Conservation (phyloP, 2,329 filamentous ascomycete genomes). For the Pseudonectria foliicola region DNA sequence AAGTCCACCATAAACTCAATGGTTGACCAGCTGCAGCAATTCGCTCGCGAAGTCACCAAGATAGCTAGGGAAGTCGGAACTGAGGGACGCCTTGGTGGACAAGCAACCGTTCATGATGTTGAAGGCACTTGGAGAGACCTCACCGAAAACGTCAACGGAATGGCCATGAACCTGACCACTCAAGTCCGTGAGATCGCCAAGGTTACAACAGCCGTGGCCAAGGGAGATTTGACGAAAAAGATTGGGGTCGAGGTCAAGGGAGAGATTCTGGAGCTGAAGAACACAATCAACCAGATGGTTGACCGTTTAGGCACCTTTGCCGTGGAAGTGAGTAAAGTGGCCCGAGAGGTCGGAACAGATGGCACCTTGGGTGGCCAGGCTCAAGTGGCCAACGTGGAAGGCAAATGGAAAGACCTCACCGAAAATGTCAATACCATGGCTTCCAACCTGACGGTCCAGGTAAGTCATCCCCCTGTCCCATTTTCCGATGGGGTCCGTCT, state of each 20-base stretch:
- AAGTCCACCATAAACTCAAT: conserved; percentile 99
- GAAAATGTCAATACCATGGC: conserved; percentile 80
- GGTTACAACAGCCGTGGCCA: conserved; percentile 91
- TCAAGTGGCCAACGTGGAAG: conserved; percentile 87
- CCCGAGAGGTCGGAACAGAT: conserved; percentile 92
- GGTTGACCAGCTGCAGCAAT: conserved; percentile 96
- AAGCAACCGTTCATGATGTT: conserved; percentile 92
- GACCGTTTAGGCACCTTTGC: conserved; percentile 94
- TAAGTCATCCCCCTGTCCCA: too few relatives aligned
- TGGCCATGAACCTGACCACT: conserved; percentile 97
- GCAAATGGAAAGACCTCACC: conserved; percentile 96
- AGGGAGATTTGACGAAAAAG: conserved; percentile 90
- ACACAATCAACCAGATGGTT: conserved; percentile 98
- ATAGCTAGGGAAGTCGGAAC: conserved; percentile 95
- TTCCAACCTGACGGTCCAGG: conserved; percentile 60
- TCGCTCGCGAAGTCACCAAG: conserved; percentile 93
- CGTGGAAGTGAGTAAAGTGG: conserved; percentile 92
- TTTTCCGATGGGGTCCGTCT: background rate
- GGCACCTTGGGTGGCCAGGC: conserved; percentile 91
- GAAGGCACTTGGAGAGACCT: conserved; percentile 96
- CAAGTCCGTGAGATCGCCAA: conserved; percentile 97
- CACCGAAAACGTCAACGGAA: conserved; percentile 93
- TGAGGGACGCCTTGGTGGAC: conserved; percentile 86
- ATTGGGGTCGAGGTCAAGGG: conserved; percentile 90
- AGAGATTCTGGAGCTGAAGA: conserved; percentile 91